These are phyloP conservation scores for Pythium graminicola DNA, from an alignment of 352 stramenopile species.

Conservation along the genomic window DNA sequence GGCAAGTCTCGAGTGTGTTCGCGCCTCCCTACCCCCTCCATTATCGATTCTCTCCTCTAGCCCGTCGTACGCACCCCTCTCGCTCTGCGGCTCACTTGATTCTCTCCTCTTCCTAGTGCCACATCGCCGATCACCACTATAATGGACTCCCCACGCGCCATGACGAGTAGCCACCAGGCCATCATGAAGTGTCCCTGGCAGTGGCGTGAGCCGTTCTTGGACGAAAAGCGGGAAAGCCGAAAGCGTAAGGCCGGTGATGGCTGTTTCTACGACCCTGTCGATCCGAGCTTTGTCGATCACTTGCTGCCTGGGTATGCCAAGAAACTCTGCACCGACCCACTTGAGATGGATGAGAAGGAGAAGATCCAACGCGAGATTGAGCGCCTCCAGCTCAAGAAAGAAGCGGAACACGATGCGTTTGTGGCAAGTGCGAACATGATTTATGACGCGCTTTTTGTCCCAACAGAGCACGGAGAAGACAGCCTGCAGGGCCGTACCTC, in stretches of 20 bases:
- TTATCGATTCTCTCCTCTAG: slow-evolving; percentile 9
- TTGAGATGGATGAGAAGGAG: slow-evolving; percentile 75
- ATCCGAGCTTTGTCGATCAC: slow-evolving; percentile 81
- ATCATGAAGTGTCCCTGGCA: slow-evolving; percentile 88
- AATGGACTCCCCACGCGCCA: slow-evolving; percentile 51
- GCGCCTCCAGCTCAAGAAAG: slow-evolving; percentile 69
- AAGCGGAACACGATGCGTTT: slow-evolving; percentile 29
- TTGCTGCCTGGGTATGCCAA: slow-evolving; percentile 71
- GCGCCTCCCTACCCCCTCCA: slow-evolving; percentile 1
- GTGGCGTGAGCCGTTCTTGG: slow-evolving; percentile 79
- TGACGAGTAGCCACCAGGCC: slow-evolving; percentile 56
- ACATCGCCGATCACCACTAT: background rate
- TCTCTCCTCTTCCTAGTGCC: slow-evolving; percentile 1
- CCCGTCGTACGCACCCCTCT: background rate
- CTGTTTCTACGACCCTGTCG: slow-evolving; percentile 80
- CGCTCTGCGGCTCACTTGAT: background rate
- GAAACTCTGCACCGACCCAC: slow-evolving; percentile 62
- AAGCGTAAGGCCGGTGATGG: slow-evolving; percentile 81
- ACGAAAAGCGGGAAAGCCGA: slow-evolving; percentile 72
- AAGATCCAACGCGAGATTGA: slow-evolving; percentile 81
- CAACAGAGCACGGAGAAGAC: slow-evolving; percentile 19
- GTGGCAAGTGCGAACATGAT: slow-evolving; percentile 22
- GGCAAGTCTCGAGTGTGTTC: slow-evolving; percentile 7
- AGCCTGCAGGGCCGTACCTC: slow-evolving; percentile 12
- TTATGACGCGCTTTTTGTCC: slow-evolving; percentile 30